These are phyloP conservation scores for Trypanosoma mega DNA, from an alignment of 208 protist genomes.

Conservation along the genomic window DNA sequence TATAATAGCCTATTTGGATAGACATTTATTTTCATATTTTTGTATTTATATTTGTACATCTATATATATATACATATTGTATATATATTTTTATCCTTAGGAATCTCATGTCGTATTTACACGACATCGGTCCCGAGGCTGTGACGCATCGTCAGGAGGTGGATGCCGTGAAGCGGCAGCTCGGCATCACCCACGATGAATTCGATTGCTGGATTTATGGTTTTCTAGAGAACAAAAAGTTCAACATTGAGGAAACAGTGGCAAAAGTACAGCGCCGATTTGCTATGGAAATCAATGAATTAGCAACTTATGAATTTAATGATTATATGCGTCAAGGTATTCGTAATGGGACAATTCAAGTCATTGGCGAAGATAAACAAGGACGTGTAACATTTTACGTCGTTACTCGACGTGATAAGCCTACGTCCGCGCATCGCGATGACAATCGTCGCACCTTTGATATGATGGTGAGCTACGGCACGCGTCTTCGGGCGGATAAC, in stretches of 20 bases:
- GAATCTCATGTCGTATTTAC: no score
- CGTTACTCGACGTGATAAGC: constrained; percentile 17
- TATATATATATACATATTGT: no score
- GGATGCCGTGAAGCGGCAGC: constrained; percentile 56
- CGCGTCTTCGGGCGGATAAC: constrained; percentile 21
- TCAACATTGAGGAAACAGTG: constrained; percentile 64
- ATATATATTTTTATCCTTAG: no score
- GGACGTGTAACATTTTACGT: constrained; percentile 30
- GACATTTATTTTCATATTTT: no score
- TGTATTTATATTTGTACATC: no score
- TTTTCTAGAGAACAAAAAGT: constrained; percentile 84
- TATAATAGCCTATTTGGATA: no score
- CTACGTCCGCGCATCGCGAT: constrained; percentile 1
- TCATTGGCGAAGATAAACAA: constrained; percentile 30
- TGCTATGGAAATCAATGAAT: constrained; percentile 18
- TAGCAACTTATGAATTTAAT: constrained; percentile 14
- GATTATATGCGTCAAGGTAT: constrained; percentile 22
- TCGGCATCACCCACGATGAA: constrained; percentile 65
- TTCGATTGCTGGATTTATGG: constrained; percentile 79
- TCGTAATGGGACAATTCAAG: constrained; percentile 23
- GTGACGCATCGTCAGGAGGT: constrained; percentile 54
- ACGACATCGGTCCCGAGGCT: constrained; percentile 54
- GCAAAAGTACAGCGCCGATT: constrained; percentile 63
- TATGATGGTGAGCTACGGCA: constrained; percentile 28
- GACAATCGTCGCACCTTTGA: constrained; percentile 22